Conservation (phyloP, 2,329 filamentous ascomycete species). For the Aspergillus niger region DNA sequence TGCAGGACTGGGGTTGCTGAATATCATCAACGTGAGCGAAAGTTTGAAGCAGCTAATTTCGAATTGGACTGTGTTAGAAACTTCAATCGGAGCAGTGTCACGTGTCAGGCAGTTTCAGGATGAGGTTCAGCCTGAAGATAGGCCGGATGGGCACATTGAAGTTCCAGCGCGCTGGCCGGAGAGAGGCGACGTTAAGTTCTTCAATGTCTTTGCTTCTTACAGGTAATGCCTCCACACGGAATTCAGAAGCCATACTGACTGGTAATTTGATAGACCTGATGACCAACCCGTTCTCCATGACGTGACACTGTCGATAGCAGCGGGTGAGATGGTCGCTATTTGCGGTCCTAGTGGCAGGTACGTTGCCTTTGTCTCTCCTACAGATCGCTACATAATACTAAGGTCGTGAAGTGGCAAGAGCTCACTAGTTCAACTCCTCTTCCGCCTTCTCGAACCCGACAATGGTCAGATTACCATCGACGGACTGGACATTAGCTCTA, state of each 20-base stretch:
- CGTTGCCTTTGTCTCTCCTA: not conserved
- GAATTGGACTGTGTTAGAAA: constrained; percentile 57
- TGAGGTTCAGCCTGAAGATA: constrained; percentile 50
- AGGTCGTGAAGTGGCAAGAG: not conserved
- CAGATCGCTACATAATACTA: not conserved
- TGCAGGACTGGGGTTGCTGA: constrained; percentile 51
- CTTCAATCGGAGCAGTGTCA: constrained; percentile 50
- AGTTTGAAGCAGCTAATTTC: constrained; percentile 46
- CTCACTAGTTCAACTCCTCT: not conserved
- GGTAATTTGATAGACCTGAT: not conserved
- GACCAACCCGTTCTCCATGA: constrained; percentile 17
- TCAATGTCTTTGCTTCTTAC: constrained; percentile 7
- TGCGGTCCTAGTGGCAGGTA: constrained; percentile 23
- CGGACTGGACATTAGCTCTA: not conserved
- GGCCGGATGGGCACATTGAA: constrained; percentile 52
- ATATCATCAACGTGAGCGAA: constrained; percentile 50
- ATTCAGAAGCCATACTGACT: not conserved
- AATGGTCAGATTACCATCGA: not conserved
- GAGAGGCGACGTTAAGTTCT: constrained; percentile 10
- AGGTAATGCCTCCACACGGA: not conserved
- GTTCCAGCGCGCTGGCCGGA: constrained; percentile 45
- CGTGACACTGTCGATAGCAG: constrained; percentile 23
- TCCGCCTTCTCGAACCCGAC: not conserved
- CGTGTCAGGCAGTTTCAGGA: constrained; percentile 23
- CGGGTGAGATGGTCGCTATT: constrained; percentile 32